phyloP scores from a whole-genome alignment of 129 eudicot species.

The Escallonia herrerae region DNA sequence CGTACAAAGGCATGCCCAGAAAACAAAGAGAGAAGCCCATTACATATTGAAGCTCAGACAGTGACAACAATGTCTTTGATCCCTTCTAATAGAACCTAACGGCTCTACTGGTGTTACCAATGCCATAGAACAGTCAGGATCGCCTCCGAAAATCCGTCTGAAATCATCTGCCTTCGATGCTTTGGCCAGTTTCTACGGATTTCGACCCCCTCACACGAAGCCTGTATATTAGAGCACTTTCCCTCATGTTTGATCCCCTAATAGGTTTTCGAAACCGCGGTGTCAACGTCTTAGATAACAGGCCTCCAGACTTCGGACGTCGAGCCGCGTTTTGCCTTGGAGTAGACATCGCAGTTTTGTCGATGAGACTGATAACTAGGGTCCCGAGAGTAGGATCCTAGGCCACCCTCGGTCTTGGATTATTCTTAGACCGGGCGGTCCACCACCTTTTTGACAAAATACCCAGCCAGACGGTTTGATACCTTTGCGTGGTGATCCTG shows the following conservation, averaged over 20 bases:
- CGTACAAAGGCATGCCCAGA: neutral
- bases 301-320: too few relatives aligned
- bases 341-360: constrained; percentile 17
- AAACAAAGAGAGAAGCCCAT: neutral
- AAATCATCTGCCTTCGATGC: constrained; percentile 64
- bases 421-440: constrained; percentile 40
- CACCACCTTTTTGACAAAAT: constrained; percentile 4
- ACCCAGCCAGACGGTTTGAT: constrained; percentile 12
- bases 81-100: constrained; percentile 34
- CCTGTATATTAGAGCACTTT: constrained; percentile 64
- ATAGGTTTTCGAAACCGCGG: constrained; percentile 10
- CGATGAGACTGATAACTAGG: constrained; percentile 41
- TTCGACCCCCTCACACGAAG: constrained; percentile 80
- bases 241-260: constrained; percentile 59
- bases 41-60: neutral
- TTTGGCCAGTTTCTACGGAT: constrained; percentile 60
- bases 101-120: constrained; percentile 82
- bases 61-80: constrained; percentile 16
- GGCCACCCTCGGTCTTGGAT: constrained; percentile 73
- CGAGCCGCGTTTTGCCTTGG: constrained; percentile 28
- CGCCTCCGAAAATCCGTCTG: constrained; percentile 32
- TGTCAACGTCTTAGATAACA: neutral
- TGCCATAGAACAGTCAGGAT: constrained; percentile 64
- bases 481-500: constrained; percentile 44
- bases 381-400: constrained; percentile 52